Base-by-base conservation (phyloP, 805 yeast species). In the Sporopachydermia lactativora region DNA sequence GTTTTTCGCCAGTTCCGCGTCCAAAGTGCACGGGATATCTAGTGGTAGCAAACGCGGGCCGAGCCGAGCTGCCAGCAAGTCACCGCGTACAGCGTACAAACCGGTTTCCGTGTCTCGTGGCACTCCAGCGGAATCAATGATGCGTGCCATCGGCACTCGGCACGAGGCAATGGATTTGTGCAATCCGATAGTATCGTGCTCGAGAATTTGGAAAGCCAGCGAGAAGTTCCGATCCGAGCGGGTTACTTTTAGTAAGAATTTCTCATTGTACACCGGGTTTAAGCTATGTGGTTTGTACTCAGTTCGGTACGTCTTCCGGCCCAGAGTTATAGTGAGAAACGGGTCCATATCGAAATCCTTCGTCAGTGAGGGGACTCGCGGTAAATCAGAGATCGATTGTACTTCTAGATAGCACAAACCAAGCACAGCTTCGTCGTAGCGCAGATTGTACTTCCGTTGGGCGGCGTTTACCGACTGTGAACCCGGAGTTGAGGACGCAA, bases 311-410 rank as follows among this genome's bases (percentile, higher is more conserved):
- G 89, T 85, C 48, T 80, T 80, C 50, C 81, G 78, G 5, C 96
- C 96, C 57, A 89, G 85, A 0, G 95, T 77, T 1, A 85, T 78
- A 15, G 89, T 85, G 2, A 89, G 89, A 60, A 89, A 92, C 2
- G 97, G 97, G 54, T 92, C 98, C 94, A 92, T 84, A 57, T 86
- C 95, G 53, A 81, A 89, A 1, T 88, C 78, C 5, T 86, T 64
- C 1, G 82, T 75, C 39, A 53, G 57, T 47, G 80, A 78, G 35
- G 70, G 69, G 41, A 78, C 66, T 0, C 94, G 83, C 1, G 98
- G 98, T 31, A 89, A 62, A 43, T 79, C 85, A 2, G 73, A 61
- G 5, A 89, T 85, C 1, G 80, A 72, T 3, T 74, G 69, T 15
- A 89, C 73, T 46, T 88, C 94, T 28, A 89, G 53, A 49, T 81